Evolutionary conservation across 1,139 yeast genomes (phyloP), one percentile per base, ranked within the genome.

Genomic region (Suhomyces kunorum): DNA sequence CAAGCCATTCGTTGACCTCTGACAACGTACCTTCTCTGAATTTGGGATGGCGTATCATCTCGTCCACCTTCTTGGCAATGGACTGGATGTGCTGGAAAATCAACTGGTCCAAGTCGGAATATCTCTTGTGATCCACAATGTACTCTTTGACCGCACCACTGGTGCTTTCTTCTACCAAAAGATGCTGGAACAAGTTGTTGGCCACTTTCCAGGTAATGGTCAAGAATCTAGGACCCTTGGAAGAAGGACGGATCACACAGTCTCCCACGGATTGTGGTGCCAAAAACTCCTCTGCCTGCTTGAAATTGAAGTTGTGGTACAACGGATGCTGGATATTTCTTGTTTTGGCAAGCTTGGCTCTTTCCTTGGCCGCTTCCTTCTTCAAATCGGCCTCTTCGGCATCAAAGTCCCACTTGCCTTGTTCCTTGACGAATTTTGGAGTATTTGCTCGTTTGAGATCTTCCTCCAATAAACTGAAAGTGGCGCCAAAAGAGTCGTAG

Each of bases 131-230:
- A 38, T 88, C 97, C 31, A 89, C 89, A 44, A 73, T 66, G 46
- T 86, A 74, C 31, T 76, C 76, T 49, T 79, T 79, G 38, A 87
- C 85, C 16, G 83, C 63, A 0, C 76, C 80, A 34, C 55, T 47
- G 8, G 51, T 81, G 39, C 77, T 73, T 63, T 92, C 98, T 48
- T 83, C 75, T 35, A 92, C 86, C 53, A 89, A 90, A 47, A 94
- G 71, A 61, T 92, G 98, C 61, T 94, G 98, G 66, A 85, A 94
- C 49, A 92, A 69, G 58, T 83, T 86, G 55, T 87, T 92, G 45
- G 88, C 92, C 28, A 94, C 90, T 60, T 92, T 92, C 98, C 98
- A 92, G 0, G 99, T 92, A 28, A 90, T 85, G 2, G 96, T 90
- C 53, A 92, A 75, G 61, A 81, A 96, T 49, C 87, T 86, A 31